Conservation (phyloP, 371 early-diverging fungal genomes). For the Mortierella sp. region DNA sequence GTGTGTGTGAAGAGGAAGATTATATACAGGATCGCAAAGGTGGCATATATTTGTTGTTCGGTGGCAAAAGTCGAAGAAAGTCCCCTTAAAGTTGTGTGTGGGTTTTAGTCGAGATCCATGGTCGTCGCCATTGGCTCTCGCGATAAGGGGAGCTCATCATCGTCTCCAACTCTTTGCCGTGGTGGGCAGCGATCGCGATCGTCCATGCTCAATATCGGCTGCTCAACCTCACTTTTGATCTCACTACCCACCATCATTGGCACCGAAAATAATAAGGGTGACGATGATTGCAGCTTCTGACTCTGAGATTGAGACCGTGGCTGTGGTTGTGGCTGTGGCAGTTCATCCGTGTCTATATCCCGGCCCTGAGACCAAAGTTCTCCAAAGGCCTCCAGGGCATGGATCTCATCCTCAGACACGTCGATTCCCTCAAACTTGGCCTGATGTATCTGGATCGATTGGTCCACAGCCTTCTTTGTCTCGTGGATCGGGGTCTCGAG, state of each 20-base stretch:
- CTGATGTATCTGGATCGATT: constrained; percentile 28
- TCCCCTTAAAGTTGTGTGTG: too few species aligned
- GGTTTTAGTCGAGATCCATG: constrained; percentile 23
- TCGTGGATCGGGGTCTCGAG: constrained; percentile 46
- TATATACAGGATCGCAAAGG: too few species aligned
- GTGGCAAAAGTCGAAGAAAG: too few species aligned
- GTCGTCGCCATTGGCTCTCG: constrained; percentile 24
- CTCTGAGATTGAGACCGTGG: not conserved
- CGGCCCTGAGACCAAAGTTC: constrained; percentile 52
- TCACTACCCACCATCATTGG: not conserved
- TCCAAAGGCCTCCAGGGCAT: constrained; percentile 50
- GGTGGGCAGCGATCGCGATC: too few species aligned
- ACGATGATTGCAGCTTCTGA: too few species aligned
- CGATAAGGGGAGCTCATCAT: too few species aligned
- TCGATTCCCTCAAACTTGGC: constrained; percentile 43
- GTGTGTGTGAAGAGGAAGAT: too few species aligned
- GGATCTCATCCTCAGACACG: constrained; percentile 52
- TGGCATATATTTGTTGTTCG: too few species aligned
- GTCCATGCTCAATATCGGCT: constrained; percentile 18
- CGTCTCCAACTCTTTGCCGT: too few species aligned
- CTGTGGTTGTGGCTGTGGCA: not conserved
- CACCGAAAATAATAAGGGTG: too few species aligned
- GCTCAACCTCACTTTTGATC: not conserved
- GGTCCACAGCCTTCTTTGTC: constrained; percentile 34
- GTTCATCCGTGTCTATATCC: constrained; percentile 24